phyloP scores from a whole-genome alignment of 306 rosid genomes.

The Dalbergia oliveri region DNA sequence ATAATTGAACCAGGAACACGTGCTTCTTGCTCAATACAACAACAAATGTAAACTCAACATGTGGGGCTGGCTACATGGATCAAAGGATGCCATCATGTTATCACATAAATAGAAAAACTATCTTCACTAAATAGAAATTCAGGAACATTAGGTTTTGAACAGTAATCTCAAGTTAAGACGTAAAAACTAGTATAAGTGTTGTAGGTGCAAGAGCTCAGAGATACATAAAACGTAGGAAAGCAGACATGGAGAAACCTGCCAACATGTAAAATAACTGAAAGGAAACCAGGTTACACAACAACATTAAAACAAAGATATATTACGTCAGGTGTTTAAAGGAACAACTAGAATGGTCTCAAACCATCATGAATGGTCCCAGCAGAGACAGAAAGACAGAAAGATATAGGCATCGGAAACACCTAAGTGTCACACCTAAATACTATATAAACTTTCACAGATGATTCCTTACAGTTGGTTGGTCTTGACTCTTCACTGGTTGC shows the following conservation, averaged over 20 bases:
- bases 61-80: too few relatives aligned
- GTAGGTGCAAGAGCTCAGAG: background rate
- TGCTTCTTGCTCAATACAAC: too few relatives aligned
- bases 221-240: too few relatives aligned
- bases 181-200: background rate
- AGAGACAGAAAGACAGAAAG: slow-evolving; percentile 14
- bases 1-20: background rate
- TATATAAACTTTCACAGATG: slow-evolving; percentile 22
- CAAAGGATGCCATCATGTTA: too few relatives aligned
- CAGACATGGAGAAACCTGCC: too few relatives aligned
- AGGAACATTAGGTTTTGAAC: background rate
- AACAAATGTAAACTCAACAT: too few relatives aligned
- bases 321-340: slow-evolving; percentile 25
- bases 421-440: background rate
- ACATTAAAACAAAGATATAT: slow-evolving; percentile 13
- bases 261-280: slow-evolving; percentile 10
- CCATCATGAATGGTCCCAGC: slow-evolving; percentile 29
- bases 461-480: slow-evolving; percentile 80
- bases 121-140: background rate
- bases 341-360: slow-evolving; percentile 14
- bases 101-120: too few relatives aligned
- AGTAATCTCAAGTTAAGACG: background rate
- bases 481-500: slow-evolving; percentile 79
- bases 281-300: slow-evolving; percentile 8
- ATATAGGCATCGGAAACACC: slow-evolving; percentile 17